Evolutionary conservation across 768 basidiomycete species (phyloP).

Genomic region (Mycena galericulata): DNA sequence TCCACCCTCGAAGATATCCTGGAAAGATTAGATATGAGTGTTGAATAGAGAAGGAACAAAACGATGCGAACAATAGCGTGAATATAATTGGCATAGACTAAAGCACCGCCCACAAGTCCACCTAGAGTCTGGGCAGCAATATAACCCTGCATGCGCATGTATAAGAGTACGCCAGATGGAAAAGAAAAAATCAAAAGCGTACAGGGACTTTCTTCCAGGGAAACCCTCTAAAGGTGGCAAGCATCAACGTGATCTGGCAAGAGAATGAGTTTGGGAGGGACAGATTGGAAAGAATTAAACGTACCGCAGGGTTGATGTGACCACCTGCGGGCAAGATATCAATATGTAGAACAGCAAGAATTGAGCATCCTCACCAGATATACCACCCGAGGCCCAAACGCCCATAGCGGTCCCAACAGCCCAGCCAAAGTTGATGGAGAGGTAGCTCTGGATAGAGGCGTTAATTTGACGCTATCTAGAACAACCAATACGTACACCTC

Average conservation of each 20-base stretch:
- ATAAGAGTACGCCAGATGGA: slow-evolving; percentile 1
- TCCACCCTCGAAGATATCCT: slow-evolving; percentile 69
- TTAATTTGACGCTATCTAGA: background rate
- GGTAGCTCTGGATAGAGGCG: slow-evolving; percentile 3
- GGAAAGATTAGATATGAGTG: background rate
- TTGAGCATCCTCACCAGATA: slow-evolving; percentile 55
- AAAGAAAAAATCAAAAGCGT: background rate
- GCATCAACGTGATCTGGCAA: slow-evolving; percentile 74
- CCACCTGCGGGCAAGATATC: slow-evolving; percentile 57
- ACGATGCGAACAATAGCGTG: slow-evolving; percentile 63
- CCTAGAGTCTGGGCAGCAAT: slow-evolving; percentile 76
- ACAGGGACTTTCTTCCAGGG: slow-evolving; percentile 85
- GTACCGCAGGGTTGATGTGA: slow-evolving; percentile 79
- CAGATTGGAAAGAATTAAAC: slow-evolving; percentile 31
- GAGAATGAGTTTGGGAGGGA: too few species aligned
- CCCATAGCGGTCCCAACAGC: slow-evolving; percentile 71
- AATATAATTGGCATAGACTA: slow-evolving; percentile 76
- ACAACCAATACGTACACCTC: slow-evolving; percentile 61
- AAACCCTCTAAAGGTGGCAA: slow-evolving; percentile 78
- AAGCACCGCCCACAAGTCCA: slow-evolving; percentile 67
- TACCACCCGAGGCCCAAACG: slow-evolving; percentile 73
- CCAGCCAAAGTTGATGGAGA: slow-evolving; percentile 65
- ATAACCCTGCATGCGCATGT: slow-evolving; percentile 49
- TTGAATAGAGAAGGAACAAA: background rate
- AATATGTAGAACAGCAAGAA: background rate